These are phyloP conservation scores for Capsicum chinense DNA, from an alignment of 257 asterid genomes.

Conservation along the genomic window DNA sequence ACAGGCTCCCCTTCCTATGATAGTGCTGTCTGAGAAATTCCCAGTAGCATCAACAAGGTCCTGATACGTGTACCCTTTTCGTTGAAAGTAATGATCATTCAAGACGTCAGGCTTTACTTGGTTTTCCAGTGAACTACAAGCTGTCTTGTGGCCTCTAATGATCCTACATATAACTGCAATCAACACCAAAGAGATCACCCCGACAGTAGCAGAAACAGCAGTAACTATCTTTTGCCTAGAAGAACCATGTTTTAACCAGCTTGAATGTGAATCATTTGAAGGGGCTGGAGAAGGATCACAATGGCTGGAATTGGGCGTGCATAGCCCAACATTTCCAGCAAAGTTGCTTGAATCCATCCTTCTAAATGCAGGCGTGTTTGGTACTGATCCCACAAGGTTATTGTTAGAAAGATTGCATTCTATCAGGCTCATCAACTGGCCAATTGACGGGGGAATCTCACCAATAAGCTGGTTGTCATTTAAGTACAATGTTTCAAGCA, in stretches of 20 bases:
- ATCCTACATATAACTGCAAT: constrained; percentile 62
- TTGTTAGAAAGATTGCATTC: constrained; percentile 86
- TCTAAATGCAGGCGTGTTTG: constrained; percentile 65
- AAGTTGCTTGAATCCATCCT: constrained; percentile 79
- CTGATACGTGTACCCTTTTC: constrained; percentile 71
- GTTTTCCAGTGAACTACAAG: constrained; percentile 53
- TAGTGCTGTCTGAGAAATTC: constrained; percentile 60
- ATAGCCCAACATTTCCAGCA: constrained; percentile 66
- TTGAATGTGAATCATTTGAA: constrained; percentile 32
- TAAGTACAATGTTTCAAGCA: constrained; percentile 78
- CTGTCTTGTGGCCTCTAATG: constrained; percentile 43
- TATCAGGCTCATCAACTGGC: constrained; percentile 64
- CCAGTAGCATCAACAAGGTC: constrained; percentile 79
- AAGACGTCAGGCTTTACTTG: constrained; percentile 47
- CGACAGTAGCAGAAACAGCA: constrained; percentile 59
- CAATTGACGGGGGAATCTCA: constrained; percentile 77
- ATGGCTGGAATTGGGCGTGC: constrained; percentile 39
- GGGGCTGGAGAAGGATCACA: constrained; percentile 49
- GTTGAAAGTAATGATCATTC: constrained; percentile 67
- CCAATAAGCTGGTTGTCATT: constrained; percentile 77
- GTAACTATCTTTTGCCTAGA: constrained; percentile 58
- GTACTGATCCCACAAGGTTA: constrained; percentile 64
- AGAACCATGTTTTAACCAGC: constrained; percentile 57
- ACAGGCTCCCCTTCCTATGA: constrained; percentile 83
- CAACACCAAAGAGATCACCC: constrained; percentile 55